Conservation (phyloP, 1,139 yeast genomes). For the Yamadazyma dushanensis region DNA sequence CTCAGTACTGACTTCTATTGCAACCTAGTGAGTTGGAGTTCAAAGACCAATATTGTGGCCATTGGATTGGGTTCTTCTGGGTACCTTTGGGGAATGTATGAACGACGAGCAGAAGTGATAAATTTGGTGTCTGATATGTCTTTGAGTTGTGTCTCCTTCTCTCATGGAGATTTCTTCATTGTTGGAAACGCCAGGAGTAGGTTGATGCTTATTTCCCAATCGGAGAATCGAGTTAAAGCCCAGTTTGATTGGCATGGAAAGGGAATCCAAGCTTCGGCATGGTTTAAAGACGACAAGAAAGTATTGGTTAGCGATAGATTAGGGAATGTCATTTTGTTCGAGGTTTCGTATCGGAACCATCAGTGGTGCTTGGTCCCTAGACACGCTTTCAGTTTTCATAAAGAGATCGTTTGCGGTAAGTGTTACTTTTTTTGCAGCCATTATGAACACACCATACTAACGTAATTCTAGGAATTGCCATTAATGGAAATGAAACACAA, state of each 20-base stretch:
- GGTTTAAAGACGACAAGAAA: constrained; percentile 50
- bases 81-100: constrained; percentile 63
- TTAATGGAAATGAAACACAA: constrained; percentile 47
- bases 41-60: constrained; percentile 49
- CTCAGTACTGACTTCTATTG: constrained; percentile 63
- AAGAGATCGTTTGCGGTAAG: constrained; percentile 70
- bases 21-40: constrained; percentile 76
- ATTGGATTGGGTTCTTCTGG: constrained; percentile 68
- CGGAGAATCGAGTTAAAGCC: neutral
- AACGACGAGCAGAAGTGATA: too few relatives aligned
- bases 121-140: too few relatives aligned
- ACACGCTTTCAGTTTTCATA: constrained; percentile 47
- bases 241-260: constrained; percentile 14
- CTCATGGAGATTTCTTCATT: constrained; percentile 47
- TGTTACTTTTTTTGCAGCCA: constrained; percentile 14
- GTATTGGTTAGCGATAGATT: constrained; percentile 69
- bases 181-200: constrained; percentile 50
- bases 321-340: constrained; percentile 58
- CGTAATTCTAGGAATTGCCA: constrained; percentile 49
- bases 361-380: constrained; percentile 9
- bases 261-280: constrained; percentile 59
- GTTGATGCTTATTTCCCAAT: constrained; percentile 16
- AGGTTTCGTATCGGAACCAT: constrained; percentile 20
- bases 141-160: constrained; percentile 62
- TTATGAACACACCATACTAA: constrained; percentile 2